Evolutionary conservation across 306 rosid species (phyloP).

Genomic region (Cicer yamashitae): DNA sequence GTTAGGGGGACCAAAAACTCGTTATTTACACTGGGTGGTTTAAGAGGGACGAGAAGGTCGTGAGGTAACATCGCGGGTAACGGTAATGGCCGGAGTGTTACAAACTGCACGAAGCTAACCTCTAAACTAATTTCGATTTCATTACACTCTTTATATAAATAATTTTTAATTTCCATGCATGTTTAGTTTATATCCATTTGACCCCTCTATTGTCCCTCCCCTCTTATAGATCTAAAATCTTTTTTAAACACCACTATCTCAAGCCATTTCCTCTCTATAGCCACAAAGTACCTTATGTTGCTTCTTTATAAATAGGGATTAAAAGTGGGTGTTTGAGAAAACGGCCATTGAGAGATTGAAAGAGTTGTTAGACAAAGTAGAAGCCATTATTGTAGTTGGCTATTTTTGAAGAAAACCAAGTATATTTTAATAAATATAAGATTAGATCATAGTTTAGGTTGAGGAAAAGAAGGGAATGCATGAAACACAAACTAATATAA

Average conservation of each 20-base stretch:
- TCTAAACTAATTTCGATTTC: no score
- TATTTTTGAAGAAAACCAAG: no score
- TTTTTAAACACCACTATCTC: conserved; percentile 91
- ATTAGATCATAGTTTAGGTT: conserved; percentile 7
- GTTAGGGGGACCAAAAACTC: no score
- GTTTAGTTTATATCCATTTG: conserved; percentile 51
- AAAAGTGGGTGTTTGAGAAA: conserved; percentile 59
- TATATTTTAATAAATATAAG: not conserved
- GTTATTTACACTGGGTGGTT: no score
- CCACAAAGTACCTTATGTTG: conserved; percentile 64
- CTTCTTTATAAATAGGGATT: conserved; percentile 53
- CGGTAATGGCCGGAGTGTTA: no score
- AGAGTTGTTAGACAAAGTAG: conserved; percentile 56
- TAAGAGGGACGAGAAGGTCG: no score
- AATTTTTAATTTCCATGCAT: no score
- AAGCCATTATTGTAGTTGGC: conserved; percentile 53
- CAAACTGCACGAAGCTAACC: no score
- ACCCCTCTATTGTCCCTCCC: conserved; percentile 96
- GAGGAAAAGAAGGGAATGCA: conserved; percentile 8
- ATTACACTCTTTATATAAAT: no score
- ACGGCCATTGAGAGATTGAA: conserved; percentile 57
- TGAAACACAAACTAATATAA: conserved; percentile 35
- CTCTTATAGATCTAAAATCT: conserved; percentile 92
- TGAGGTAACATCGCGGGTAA: no score
- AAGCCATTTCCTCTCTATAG: conserved; percentile 86